Evolutionary conservation across 208 protist species (phyloP), one percentile per base, ranked within the genome.

Genomic region (Crithidia bombi): DNA sequence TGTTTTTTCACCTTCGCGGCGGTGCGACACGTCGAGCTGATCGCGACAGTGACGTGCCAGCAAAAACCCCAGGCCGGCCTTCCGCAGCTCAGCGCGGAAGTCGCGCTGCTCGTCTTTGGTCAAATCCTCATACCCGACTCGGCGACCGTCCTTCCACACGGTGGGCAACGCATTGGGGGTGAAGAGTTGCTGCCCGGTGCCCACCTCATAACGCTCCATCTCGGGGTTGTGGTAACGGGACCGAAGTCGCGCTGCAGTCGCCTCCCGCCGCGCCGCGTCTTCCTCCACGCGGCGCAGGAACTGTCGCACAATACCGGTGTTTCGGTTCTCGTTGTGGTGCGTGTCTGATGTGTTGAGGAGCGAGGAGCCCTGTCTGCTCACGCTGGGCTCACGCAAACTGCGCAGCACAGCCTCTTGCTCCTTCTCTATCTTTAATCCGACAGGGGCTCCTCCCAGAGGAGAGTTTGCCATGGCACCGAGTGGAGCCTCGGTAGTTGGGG

Each of bases 131-230:
- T 85, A 93, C 12, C 71, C 52, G 25, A 93, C 70, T 26, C 77
- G 79, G 30, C 55, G 65, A 33, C 81, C 83, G 55, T 84, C 75
- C 57, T 80, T 77, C 68, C 75, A 44, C 17, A 79, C 68, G 3
- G 82, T 83, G n/a, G 87, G 87, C 55, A 88, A 56, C 9, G 82
- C 78, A 58, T 93, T 90, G 12, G 87, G 87, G 9, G 46, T 50
- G 71, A 90, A 90, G 57, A 90, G 62, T 3, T 74, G 87, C 65
- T 86, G 77, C 11, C 82, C 87, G 15, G 87, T 90, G 21, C 44
- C 56, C 0, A 10, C 43, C 39, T 79, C 83, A 51, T 78, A 87
- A 32, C 32, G 61, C 32, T 63, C 66, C 62, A 65, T 41, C 25
- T 79, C 69, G 28, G 65, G 73, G 56, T 71, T 55, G 65, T 74